These are phyloP conservation scores for Curvularia sp. DNA, from an alignment of 2,329 filamentous ascomycete genomes.

Conservation along the genomic window DNA sequence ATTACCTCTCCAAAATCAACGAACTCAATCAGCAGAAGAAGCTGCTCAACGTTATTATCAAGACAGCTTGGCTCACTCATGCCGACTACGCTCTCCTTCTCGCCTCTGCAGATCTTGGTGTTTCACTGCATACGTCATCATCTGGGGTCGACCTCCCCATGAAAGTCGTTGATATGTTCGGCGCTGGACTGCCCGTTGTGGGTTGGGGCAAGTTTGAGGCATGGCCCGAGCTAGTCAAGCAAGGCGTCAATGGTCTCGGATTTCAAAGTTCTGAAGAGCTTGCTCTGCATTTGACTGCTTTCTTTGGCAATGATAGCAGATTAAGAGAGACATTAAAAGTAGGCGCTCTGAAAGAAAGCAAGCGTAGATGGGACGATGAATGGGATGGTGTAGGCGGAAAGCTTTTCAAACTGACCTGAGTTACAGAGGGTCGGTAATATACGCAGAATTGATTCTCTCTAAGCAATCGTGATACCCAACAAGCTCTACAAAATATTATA, in stretches of 20 bases:
- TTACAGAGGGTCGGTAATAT: neutral
- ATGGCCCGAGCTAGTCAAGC: slow-evolving; percentile 87
- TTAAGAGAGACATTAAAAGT: slow-evolving; percentile 68
- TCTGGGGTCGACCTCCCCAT: slow-evolving; percentile 96
- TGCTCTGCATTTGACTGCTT: slow-evolving; percentile 64
- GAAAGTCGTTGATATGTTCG: slow-evolving; percentile 99
- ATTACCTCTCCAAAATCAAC: slow-evolving; percentile 73
- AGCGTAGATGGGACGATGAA: slow-evolving; percentile 85
- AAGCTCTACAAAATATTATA: neutral
- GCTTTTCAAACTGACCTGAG: slow-evolving; percentile 58
- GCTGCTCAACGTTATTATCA: slow-evolving; percentile 73
- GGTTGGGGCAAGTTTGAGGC: slow-evolving; percentile 87
- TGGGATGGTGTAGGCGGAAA: slow-evolving; percentile 85
- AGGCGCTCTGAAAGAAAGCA: slow-evolving; percentile 77
- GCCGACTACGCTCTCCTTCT: slow-evolving; percentile 85
- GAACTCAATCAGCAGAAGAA: slow-evolving; percentile 66
- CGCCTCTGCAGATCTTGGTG: slow-evolving; percentile 83
- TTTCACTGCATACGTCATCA: slow-evolving; percentile 90
- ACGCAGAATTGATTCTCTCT: neutral
- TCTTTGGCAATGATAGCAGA: slow-evolving; percentile 64
- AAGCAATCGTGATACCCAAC: neutral
- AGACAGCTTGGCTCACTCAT: slow-evolving; percentile 84
- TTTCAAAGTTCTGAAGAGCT: slow-evolving; percentile 77
- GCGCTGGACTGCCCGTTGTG: slow-evolving; percentile 86
- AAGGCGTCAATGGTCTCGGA: slow-evolving; percentile 84